Evolutionary conservation across 75 land plant genomes (phyloP).

Genomic region (Cupressus sempervirens): DNA sequence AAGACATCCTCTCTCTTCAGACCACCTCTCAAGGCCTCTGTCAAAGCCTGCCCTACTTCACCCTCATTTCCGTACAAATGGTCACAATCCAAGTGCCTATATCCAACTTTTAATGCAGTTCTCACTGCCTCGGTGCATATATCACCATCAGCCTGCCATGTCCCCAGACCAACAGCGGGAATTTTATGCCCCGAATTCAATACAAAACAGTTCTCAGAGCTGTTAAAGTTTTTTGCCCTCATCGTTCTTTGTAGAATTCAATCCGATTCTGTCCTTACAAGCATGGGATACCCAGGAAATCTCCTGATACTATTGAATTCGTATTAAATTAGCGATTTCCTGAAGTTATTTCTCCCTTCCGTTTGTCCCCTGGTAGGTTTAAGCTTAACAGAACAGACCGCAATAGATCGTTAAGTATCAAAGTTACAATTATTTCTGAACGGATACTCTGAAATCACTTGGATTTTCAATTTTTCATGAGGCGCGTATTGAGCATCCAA

Average conservation of each 20-base stretch:
- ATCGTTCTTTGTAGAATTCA: background rate
- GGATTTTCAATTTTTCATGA: background rate
- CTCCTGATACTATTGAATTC: background rate
- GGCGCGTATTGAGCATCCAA: background rate
- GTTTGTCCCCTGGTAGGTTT: background rate
- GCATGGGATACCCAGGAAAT: background rate
- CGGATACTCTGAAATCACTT: background rate
- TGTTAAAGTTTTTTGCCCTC: background rate
- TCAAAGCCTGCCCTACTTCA: conserved; percentile 71
- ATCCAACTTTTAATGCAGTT: conserved; percentile 61
- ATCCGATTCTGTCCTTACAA: background rate
- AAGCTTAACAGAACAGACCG: background rate
- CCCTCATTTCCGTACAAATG: conserved; percentile 80
- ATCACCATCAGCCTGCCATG: conserved; percentile 75
- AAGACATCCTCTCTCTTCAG: conserved; percentile 67
- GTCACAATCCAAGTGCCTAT: conserved; percentile 73
- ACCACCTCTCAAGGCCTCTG: conserved; percentile 45
- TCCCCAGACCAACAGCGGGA: conserved; percentile 73
- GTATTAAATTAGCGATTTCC: background rate
- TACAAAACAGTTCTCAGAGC: conserved; percentile 29
- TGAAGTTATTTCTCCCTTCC: background rate
- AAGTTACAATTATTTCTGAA: background rate
- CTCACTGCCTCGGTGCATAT: conserved; percentile 52
- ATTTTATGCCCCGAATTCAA: conserved; percentile 71
- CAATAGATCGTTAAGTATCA: background rate